phyloP scores from a whole-genome alignment of 129 eudicot species.

The Chrysanthemum makinoi region DNA sequence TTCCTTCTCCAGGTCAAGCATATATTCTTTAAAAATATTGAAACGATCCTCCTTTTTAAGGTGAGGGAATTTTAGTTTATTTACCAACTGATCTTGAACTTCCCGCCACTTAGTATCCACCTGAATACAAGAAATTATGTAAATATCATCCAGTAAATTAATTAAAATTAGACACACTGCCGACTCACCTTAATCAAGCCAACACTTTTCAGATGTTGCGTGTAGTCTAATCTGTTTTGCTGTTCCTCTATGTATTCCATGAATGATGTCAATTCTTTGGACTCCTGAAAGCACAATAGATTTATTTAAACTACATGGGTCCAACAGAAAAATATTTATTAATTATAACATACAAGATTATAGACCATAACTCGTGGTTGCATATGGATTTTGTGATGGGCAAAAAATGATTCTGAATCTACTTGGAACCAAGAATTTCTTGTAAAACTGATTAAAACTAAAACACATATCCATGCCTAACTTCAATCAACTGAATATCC shows the following conservation, averaged over 20 bases:
- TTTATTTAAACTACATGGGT: background rate
- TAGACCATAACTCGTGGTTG: constrained; percentile 37
- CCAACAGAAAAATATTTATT: background rate
- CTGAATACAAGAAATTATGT: constrained; percentile 34
- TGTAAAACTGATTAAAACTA: no score
- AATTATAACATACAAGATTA: constrained; percentile 10
- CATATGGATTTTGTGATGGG: no score
- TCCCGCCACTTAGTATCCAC: constrained; percentile 95
- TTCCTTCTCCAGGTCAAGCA: constrained; percentile 93
- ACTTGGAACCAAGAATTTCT: no score
- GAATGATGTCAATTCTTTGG: constrained; percentile 88
- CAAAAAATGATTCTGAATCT: no score
- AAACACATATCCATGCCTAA: background rate
- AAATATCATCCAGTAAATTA: background rate
- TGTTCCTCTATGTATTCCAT: no score
- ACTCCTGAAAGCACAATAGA: constrained; percentile 48
- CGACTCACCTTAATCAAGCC: constrained; percentile 72
- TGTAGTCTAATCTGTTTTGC: no score
- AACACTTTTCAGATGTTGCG: constrained; percentile 73
- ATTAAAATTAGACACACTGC: background rate
- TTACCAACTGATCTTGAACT: constrained; percentile 89
- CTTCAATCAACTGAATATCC: background rate
- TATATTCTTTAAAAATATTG: constrained; percentile 94
- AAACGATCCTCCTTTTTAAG: constrained; percentile 88
- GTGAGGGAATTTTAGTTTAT: constrained; percentile 83